Base-by-base conservation (phyloP, 495 filamentous ascomycete species). In the Lichina pygmaea region DNA sequence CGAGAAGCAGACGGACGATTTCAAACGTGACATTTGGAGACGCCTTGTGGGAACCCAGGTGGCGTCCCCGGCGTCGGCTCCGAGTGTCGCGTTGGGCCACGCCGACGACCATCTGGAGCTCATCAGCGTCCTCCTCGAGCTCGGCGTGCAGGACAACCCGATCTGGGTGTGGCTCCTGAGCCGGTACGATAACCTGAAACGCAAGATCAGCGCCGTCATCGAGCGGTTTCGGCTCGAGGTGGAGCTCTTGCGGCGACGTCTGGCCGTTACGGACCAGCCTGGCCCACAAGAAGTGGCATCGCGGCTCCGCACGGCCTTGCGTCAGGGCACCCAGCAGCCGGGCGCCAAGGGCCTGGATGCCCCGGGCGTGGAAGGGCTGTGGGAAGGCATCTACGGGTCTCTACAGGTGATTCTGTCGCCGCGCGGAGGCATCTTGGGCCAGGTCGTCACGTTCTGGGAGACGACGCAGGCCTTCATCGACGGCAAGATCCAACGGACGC, bases 131-230 rank as follows among this genome's bases (percentile, higher is more conserved):
- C 66, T 97, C 32, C 58, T 97, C 31, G 86, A 95, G 58, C 59
- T 97, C 13, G 89, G 89, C 17, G 86, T 93, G 9, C 78, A 89
- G 16, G 83, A 95, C 43, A 95, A 93, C 56, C 89, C 89, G 8
- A 86, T 95, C 44, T 92, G 80, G 80, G 69, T 83, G 2, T 97
- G 89, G 89, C 69, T 97, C 37, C 60, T 85, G 45, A 92, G 80
- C 53, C 73, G 82, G 6, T 85, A 81, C 52, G 81, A 93, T 42
- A 78, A 86, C 53, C 60, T 97, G 36, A 93, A 85, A 54, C 73
- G 72, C 47, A 86, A 80, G 50, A 85, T 93, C 42, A 67, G 68
- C 8, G 64, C 71, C 2, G 77, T 77, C 15, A 81, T 80, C 46
- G 85, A 94, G 41, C 70, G 82, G 15, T 77, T 80, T 32, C 77